Base-by-base conservation (phyloP, 371 early-diverging fungal genomes). In the Dipsacomyces acuminosporus region DNA sequence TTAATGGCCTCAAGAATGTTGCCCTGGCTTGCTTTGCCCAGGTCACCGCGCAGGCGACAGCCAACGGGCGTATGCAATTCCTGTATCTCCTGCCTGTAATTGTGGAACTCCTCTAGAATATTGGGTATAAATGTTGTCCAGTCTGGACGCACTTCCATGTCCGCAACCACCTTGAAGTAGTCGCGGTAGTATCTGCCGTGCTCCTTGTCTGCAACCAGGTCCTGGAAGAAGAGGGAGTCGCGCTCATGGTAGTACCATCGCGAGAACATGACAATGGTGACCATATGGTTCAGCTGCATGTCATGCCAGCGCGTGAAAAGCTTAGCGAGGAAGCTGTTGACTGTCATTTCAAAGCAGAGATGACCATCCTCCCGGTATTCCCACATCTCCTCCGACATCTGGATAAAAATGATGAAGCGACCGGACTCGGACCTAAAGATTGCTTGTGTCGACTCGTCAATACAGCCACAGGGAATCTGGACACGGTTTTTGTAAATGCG, bases 311-410 rank as follows among this genome's bases (percentile, higher is more conserved):
- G 77, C 43, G 75, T 75, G 73, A 94, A 95, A 26, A 98, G 78
- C 34, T 93, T 88, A 0, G 93, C 91, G 9, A 96, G 67, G 64
- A 96, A 93, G 40, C 88, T 87, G 59, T 89, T 84, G 25, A 94
- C 83, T 1, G 86, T 89, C 69, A 90, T 92, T 72, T 93, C 96
- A 71, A 86, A 90, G 62, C 85, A 91, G 19, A 94, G 76, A 54
- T 94, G 91, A 5, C 96, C 95, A 61, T 95, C 95, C 56, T 95
- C 94, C 49, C 91, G 94, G 76, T 94, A 96, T 36, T 93, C 89
- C 90, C 91, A 91, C 93, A 95, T 93, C 75, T 96, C 98, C 35
- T 83, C 82, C 23, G 88, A 88, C 88, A 98, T 88, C 73, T 98
- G 96, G 26, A 98, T 82, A 64, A 95, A 90, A 14, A 98, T 76